These are phyloP conservation scores for Epichloe sibirici DNA, from an alignment of 2,329 filamentous ascomycete species.

Conservation along the genomic window DNA sequence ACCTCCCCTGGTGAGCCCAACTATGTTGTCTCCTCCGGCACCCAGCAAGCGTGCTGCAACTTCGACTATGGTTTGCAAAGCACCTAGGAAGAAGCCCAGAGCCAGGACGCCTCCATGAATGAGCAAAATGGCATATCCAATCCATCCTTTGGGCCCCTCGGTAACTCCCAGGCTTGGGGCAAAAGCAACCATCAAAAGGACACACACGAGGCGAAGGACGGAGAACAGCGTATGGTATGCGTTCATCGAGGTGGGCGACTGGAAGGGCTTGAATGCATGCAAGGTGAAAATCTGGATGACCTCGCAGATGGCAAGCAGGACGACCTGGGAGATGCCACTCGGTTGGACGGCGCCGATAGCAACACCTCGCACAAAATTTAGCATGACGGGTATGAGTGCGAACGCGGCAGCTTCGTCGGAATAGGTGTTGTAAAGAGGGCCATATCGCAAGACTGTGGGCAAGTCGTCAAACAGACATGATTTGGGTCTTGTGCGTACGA, in stretches of 20 bases:
- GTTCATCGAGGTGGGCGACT: constrained; percentile 92
- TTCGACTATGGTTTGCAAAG: constrained; percentile 81
- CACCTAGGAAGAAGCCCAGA: constrained; percentile 88
- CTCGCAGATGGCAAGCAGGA: constrained; percentile 87
- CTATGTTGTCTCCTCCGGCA: constrained; percentile 63
- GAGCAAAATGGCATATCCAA: constrained; percentile 81
- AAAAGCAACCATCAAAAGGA: constrained; percentile 71
- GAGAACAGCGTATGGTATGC: constrained; percentile 84
- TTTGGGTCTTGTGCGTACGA: constrained; percentile 68
- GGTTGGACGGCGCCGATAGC: constrained; percentile 88
- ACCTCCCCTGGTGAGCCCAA: constrained; percentile 63
- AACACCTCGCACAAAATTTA: constrained; percentile 77
- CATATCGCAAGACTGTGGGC: constrained; percentile 77
- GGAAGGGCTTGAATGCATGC: constrained; percentile 81
- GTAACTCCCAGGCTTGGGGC: constrained; percentile 69
- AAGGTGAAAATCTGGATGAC: constrained; percentile 80
- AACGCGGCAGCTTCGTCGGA: constrained; percentile 87
- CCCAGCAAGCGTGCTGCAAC: constrained; percentile 73
- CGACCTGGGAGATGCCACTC: constrained; percentile 84
- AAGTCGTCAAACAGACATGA: constrained; percentile 89
- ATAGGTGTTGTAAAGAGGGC: constrained; percentile 94
- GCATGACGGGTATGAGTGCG: constrained; percentile 71
- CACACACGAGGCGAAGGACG: constrained; percentile 59
- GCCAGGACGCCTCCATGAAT: constrained; percentile 76
- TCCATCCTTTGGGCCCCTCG: constrained; percentile 79